Base-by-base conservation (phyloP, 495 filamentous ascomycete species). In the Neurospora sp. region DNA sequence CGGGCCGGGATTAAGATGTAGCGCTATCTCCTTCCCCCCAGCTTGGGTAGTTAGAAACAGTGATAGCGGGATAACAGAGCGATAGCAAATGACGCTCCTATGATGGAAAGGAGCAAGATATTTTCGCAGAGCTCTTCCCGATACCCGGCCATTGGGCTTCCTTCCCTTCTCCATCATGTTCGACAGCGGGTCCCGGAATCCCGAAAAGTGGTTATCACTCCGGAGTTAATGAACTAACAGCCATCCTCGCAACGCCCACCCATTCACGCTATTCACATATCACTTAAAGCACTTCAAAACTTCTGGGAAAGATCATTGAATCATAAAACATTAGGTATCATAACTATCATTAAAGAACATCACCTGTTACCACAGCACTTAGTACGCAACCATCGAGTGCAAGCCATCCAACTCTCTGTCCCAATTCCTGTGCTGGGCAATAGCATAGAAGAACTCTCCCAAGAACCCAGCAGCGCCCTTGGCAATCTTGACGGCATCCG, bases 391-490 rank as follows among this genome's bases (percentile, higher is more conserved):
- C 78, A 81, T 75, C 22, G 42, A 74, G 59, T 81, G 82, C 74
- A 94, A 80, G 0, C 92, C 92, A 77, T 91, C 88, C 82, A 92
- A 59, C 85, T 95, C 92, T 37, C 92, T 81, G 65, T 90, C 82
- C 82, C 88, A 94, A 75, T 91, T 91, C 70, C 88, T 84, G 73
- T 94, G 92, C 77, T 86, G 84, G 27, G 90, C 88, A 72, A 95
- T 88, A 22, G 87, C 84, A 78, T 86, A 91, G 69, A 93, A 81
- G 86, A 89, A 82, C 74, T 82, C 81, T 70, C 90, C 88, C 72
- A 91, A 75, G 74, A 95, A 89, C 18, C 86, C 87, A 73, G 84
- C 86, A 4, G 88, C 85, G 16, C 90, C 88, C 80, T 90, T 90
- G 48, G 85, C 83, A 74, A 92, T 86, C 70, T 86, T 80, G 6